Evolutionary conservation across 2,329 filamentous ascomycete genomes (phyloP).

Genomic region (Ramichloridium luteum): DNA sequence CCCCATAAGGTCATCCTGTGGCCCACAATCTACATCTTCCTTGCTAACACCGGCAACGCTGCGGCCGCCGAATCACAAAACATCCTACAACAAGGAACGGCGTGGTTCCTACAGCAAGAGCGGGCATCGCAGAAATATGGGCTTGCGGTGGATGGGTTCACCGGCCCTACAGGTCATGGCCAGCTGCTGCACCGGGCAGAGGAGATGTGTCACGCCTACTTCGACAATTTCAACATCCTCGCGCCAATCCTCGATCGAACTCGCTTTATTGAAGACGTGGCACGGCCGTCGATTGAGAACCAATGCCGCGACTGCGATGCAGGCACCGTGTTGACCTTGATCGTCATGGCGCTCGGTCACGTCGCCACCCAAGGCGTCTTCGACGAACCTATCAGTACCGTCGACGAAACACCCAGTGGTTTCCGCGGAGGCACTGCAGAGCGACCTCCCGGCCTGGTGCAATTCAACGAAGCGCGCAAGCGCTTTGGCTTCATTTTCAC

Average conservation of each 20-base stretch:
- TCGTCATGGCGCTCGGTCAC: conserved; percentile 49
- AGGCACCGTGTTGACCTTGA: conserved; percentile 41
- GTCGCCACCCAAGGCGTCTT: conserved; percentile 41
- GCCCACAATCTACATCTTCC: conserved; percentile 26
- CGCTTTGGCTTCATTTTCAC: conserved; percentile 47
- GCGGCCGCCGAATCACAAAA: conserved; percentile 25
- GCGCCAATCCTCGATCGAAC: conserved; percentile 49
- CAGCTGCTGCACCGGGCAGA: conserved; percentile 38
- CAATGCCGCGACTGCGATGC: conserved; percentile 40
- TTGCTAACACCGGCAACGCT: conserved; percentile 24
- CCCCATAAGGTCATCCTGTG: conserved; percentile 44
- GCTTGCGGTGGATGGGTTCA: conserved; percentile 14
- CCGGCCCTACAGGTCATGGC: conserved; percentile 10
- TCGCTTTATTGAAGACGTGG: conserved; percentile 37
- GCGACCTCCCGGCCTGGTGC: conserved; percentile 43
- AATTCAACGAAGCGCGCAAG: conserved; percentile 51
- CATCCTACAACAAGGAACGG: conserved; percentile 27
- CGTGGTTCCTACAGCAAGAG: conserved; percentile 28
- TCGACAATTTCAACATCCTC: conserved; percentile 47
- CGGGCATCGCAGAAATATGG: conserved; percentile 20
- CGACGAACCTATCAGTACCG: conserved; percentile 34
- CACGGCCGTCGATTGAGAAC: conserved; percentile 35
- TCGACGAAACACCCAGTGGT: conserved; percentile 38
- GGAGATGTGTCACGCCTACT: conserved; percentile 42
- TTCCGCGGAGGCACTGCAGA: conserved; percentile 40